These are phyloP conservation scores for Alternaria ventricosa DNA, from an alignment of 2,329 filamentous ascomycete species.

Conservation along the genomic window DNA sequence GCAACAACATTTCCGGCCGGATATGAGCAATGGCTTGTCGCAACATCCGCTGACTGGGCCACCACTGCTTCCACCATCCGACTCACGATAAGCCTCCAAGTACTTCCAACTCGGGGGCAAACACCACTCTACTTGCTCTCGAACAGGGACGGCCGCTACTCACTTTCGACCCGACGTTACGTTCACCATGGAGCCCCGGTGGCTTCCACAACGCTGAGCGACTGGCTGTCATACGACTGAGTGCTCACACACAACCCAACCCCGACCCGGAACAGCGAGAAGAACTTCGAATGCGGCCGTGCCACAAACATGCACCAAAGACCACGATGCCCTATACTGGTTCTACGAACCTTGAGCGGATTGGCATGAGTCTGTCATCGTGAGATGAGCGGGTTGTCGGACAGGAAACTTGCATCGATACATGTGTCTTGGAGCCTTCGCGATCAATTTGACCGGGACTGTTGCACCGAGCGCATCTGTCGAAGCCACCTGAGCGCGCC, in stretches of 20 bases:
- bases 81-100: neutral
- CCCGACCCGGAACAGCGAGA: neutral
- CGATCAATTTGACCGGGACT: neutral
- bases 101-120: neutral
- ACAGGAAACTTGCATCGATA: neutral
- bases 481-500: neutral
- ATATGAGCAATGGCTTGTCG: neutral
- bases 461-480: neutral
- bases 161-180: neutral
- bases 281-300: neutral
- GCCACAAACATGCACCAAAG: neutral
- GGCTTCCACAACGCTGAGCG: neutral
- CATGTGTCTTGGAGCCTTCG: neutral
- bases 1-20: neutral
- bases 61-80: neutral
- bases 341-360: neutral
- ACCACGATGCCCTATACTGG: neutral
- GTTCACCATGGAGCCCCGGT: neutral
- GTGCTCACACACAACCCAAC: neutral
- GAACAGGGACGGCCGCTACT: neutral
- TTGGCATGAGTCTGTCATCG: rapidly evolving
- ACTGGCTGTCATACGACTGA: neutral
- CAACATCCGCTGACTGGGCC: neutral
- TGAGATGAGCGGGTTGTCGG: neutral
- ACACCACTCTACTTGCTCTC: neutral